These are phyloP conservation scores for Trichoderma gracile DNA, from an alignment of 2,329 filamentous ascomycete genomes.

Conservation along the genomic window DNA sequence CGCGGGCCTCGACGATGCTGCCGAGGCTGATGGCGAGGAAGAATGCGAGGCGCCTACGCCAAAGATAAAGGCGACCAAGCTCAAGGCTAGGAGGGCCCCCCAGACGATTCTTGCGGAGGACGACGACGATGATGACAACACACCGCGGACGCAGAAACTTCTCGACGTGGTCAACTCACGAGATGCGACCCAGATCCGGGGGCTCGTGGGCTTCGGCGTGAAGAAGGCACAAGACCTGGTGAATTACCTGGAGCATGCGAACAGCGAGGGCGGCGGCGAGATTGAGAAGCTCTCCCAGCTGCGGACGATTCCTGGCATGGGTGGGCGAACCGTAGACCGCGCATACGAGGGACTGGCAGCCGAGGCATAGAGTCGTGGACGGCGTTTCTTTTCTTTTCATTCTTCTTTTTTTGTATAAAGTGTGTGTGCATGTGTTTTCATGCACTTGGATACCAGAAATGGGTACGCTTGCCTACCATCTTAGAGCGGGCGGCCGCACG, in stretches of 20 bases:
- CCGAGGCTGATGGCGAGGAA: conserved; percentile 33
- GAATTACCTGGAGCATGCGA: conserved; percentile 52
- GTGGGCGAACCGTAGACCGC: conserved; percentile 56
- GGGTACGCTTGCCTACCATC: conserved; percentile 4
- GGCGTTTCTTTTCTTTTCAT: conserved; percentile 1
- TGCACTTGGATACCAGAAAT: conserved; percentile 19
- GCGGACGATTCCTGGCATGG: conserved; percentile 57
- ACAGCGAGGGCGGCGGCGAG: conserved; percentile 42
- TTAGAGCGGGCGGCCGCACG: not conserved
- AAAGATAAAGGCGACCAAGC: conserved; percentile 37
- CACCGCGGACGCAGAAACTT: conserved; percentile 62
- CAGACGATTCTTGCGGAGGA: conserved; percentile 38
- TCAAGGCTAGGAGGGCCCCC: conserved; percentile 36
- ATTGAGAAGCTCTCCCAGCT: conserved; percentile 55
- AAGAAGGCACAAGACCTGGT: conserved; percentile 68
- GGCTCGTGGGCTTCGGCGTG: conserved; percentile 68
- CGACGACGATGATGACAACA: conserved; percentile 43
- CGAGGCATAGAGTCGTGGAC: conserved; percentile 23
- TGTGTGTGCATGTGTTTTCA: conserved; percentile 6
- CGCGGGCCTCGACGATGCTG: conserved; percentile 28
- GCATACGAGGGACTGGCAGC: conserved; percentile 52
- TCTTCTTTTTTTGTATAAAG: not conserved
- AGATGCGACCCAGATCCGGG: conserved; percentile 64
- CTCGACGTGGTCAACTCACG: conserved; percentile 73
- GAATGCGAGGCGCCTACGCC: conserved; percentile 32